Evolutionary conservation across 208 protist species (phyloP), one percentile per base, ranked within the genome.

Genomic region (Polymyxa betae): DNA sequence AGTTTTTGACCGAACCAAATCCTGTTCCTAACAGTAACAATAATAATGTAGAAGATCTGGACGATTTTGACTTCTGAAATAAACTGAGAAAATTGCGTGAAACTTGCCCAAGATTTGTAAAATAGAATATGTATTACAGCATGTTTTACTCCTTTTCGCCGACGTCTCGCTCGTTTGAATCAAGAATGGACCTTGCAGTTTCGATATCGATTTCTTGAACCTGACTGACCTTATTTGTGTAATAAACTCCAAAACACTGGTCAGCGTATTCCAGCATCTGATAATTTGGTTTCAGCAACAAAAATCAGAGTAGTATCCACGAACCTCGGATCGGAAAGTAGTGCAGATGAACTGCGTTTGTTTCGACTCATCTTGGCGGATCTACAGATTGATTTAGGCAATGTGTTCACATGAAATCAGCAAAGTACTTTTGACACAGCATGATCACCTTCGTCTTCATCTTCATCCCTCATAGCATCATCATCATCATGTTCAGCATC

Each of bases 301-400:
- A 0, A n/a, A 46, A 0, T 32, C 29, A 0, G 78, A n/a, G 5
- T 5, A 60, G 5, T 5, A 24, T 29, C 49, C 12, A 60, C 49
- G 24, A 60, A 60, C 49, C 45, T 91, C 91, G 0, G 90, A 66
- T 10, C 98, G 98, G 95, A 99, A 99, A 0, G 97, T 98, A 12
- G 98, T 97, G 38, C 97, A 97, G 77, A 99, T 96, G 93, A 99
- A 99, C 94, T 99, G 98, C 91, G 96, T 97, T 24, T 95, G 38
- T 32, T 93, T 93, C 0, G 95, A 95, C 90, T 97, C 96, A 0
- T 97, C 96, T 0, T 45, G 1, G 45, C 45, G 43, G n/a, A 5
- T 40, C 1, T 40, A 89, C 54, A 90, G 1, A 16, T 10, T 24
- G 88, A 77, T 35, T 35, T 32, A 35, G 12, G 88, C 88, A 12